Base-by-base conservation (phyloP, 495 filamentous ascomycete species). In the Neurospora hispaniola region DNA sequence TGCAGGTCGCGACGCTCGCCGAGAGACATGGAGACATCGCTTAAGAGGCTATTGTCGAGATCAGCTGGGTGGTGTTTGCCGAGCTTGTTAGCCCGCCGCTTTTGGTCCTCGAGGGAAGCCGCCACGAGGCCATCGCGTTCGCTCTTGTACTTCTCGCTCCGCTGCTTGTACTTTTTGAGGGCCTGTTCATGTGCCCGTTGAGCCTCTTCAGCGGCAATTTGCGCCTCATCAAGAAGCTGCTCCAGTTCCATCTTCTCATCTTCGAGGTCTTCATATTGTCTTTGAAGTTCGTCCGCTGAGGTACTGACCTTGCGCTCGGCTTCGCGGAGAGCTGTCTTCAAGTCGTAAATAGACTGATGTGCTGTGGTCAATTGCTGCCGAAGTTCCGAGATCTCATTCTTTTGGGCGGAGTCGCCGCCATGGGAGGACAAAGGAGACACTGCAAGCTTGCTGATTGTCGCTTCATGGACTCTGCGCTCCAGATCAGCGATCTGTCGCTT, bases 201-300 rank as follows among this genome's bases (percentile, higher is more conserved):
- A 75, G 96, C 92, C 46, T 94, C 91, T 77, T 98, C 94, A 71
- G 80, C 80, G 86, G 92, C 76, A 91, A 83, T 77, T 90, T 95
- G 75, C 1, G 80, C 80, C 71, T 95, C 90, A 76, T 97, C 93
- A 18, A 98, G 91, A 77, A 93, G 90, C 20, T 83, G 76, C 78
- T 95, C 93, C 14, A 97, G 86, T 0, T 91, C 93, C 27, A 96
- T 90, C 81, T 96, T 96, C 27, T 93, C 90, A 80, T 98, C 94
- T 80, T 95, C 94, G 14, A 97, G 83, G 78, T 97, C 93, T 78
- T 97, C 93, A 59, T 97, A 80, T 5, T 91, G 94, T 71, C 91
- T 88, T 69, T 94, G 88, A 42, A 97, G 89, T 68, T 97, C 88
- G 4, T 88, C 90, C 80, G 96, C 93, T 73, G 94, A 87, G 2